phyloP scores from a whole-genome alignment of 2,329 filamentous ascomycete species.

The Pseudogymnoascus sp. region DNA sequence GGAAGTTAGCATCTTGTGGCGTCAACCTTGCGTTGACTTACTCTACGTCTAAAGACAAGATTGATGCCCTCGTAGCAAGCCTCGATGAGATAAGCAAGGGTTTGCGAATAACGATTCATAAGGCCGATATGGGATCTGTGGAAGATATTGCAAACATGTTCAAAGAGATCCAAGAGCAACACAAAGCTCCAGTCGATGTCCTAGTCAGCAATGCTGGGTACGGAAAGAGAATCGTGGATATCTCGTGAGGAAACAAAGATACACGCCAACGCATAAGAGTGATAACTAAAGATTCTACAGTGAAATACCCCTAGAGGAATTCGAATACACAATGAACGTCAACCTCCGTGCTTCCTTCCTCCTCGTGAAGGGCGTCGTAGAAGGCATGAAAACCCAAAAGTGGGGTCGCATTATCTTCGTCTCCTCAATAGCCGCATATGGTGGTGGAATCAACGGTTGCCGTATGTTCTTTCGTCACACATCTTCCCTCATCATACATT shows the following conservation, averaged over 20 bases:
- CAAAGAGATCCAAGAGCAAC: conserved; percentile 43
- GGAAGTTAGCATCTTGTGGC: conserved; percentile 44
- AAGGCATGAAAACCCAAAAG: conserved; percentile 35
- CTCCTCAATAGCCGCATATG: conserved; percentile 20
- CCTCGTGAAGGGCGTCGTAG: conserved; percentile 21
- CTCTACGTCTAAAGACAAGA: conserved; percentile 41
- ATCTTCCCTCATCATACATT: background rate
- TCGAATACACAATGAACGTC: conserved; percentile 23
- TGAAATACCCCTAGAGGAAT: conserved; percentile 24
- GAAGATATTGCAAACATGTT: conserved; percentile 49
- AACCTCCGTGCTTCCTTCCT: conserved; percentile 24
- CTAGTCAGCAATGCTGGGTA: conserved; percentile 61
- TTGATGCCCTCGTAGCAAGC: conserved; percentile 38
- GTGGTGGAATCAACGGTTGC: conserved; percentile 23
- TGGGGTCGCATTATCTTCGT: conserved; percentile 24
- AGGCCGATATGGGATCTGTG: conserved; percentile 49
- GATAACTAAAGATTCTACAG: conserved; percentile 9
- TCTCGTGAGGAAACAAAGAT: conserved; percentile 14
- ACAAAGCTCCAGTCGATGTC: conserved; percentile 50
- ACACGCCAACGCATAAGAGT: background rate
- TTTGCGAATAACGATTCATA: conserved; percentile 45
- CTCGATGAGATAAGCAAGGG: conserved; percentile 31
- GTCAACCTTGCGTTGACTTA: conserved; percentile 54
- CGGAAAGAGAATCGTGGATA: conserved; percentile 47
- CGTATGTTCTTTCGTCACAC: conserved; percentile 14